Percentiles rank a stretch among this genome's conserved stretches.
These are phyloP conservation scores for Areca catechu DNA, from an alignment of 176 grass and related monocot genomes.

Conservation along the genomic window DNA sequence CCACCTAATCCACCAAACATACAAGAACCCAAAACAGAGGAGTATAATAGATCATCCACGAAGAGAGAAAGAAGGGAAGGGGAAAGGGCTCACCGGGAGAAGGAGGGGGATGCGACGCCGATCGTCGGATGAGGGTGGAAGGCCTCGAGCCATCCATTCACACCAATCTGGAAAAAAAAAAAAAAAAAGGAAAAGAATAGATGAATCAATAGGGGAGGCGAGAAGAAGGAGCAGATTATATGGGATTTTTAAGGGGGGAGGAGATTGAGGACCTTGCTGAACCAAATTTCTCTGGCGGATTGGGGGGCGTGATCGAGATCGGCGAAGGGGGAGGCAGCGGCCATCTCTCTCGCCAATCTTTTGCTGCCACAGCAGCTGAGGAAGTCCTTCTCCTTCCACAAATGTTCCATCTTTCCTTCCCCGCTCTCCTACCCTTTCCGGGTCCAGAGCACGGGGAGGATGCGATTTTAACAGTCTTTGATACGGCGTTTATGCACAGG, in stretches of 20 bases:
- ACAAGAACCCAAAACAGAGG: neutral
- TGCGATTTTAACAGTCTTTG: too few relatives aligned
- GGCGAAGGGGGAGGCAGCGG: constrained; percentile 51
- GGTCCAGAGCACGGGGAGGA: neutral
- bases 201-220: neutral
- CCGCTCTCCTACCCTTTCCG: neutral
- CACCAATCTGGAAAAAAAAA: constrained; percentile 63
- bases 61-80: neutral
- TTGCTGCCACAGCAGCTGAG: constrained; percentile 54
- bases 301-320: constrained; percentile 49
- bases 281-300: constrained; percentile 78
- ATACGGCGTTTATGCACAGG: too few relatives aligned
- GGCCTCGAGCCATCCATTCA: constrained; percentile 91
- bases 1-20: constrained; percentile 41
- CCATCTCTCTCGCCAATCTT: constrained; percentile 60
- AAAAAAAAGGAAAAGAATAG: constrained; percentile 3
- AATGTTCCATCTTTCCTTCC: constrained; percentile 18
- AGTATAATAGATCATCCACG: constrained; percentile 4
- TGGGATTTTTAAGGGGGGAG: neutral
- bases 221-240: neutral
- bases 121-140: constrained; percentile 80
- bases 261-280: constrained; percentile 44
- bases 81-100: constrained; percentile 42
- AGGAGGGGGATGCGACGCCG: constrained; percentile 46
- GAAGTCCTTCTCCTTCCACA: constrained; percentile 43